Evolutionary conservation across 192 early-diverging fungal species (phyloP).

Genomic region (Entrophospora sp.): DNA sequence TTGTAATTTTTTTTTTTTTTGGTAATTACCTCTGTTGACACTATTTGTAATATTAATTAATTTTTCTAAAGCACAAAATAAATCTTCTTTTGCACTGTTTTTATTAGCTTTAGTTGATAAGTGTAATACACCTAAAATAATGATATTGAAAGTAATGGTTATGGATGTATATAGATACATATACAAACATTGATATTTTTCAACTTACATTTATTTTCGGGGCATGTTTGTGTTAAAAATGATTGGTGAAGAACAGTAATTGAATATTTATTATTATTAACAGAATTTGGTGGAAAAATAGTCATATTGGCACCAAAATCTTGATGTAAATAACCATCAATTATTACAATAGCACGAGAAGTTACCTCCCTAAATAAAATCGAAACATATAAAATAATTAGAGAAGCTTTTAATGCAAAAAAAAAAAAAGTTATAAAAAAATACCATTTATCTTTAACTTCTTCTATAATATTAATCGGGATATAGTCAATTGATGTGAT

Average conservation of each 20-base stretch:
- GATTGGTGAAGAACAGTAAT: slow-evolving; percentile 34
- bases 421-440: neutral
- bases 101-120: slow-evolving; percentile 12
- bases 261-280: slow-evolving; percentile 28
- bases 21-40: neutral
- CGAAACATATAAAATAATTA: slow-evolving; percentile 30
- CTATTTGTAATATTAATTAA: slow-evolving; percentile 3
- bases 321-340: slow-evolving; percentile 35
- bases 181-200: neutral
- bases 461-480: slow-evolving; percentile 27
- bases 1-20: too few relatives aligned
- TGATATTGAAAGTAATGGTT: neutral
- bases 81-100: slow-evolving; percentile 11
- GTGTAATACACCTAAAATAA: slow-evolving; percentile 25
- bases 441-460: slow-evolving; percentile 23
- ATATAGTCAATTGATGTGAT: slow-evolving; percentile 49
- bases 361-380: slow-evolving; percentile 28
- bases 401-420: slow-evolving; percentile 12
- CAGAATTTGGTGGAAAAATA: slow-evolving; percentile 21
- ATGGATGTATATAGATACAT: neutral
- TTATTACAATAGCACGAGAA: slow-evolving; percentile 37
- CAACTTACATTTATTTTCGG: slow-evolving; percentile 32
- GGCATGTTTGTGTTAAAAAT: slow-evolving; percentile 33
- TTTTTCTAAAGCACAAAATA: slow-evolving; percentile 3
- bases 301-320: slow-evolving; percentile 29